Evolutionary conservation across 805 yeast genomes (phyloP).

Genomic region (Torulaspora quercuum): DNA sequence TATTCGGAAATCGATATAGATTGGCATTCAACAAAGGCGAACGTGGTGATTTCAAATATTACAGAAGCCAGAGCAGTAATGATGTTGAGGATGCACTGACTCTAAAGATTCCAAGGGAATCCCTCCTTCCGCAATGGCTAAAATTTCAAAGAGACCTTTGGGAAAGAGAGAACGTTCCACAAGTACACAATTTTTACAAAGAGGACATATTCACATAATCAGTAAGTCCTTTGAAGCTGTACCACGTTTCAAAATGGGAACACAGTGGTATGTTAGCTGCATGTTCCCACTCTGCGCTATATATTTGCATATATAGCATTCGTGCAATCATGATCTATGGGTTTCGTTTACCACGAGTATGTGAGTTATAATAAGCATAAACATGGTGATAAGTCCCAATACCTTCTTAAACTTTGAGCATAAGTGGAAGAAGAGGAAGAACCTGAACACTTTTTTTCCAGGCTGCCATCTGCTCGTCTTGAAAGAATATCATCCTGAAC

Average conservation of each 20-base stretch:
- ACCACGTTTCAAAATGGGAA: constrained; percentile 36
- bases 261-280: constrained; percentile 14
- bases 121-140: constrained; percentile 75
- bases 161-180: constrained; percentile 48
- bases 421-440: background rate
- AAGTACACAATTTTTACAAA: constrained; percentile 35
- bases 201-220: constrained; percentile 31
- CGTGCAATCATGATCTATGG: constrained; percentile 39
- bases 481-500: too few species aligned
- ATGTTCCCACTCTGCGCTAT: constrained; percentile 31
- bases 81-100: constrained; percentile 30
- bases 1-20: constrained; percentile 35
- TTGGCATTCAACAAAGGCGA: constrained; percentile 34
- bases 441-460: background rate
- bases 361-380: constrained; percentile 37
- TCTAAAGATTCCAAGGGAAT: constrained; percentile 57
- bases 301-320: constrained; percentile 12
- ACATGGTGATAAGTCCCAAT: constrained; percentile 47
- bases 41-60: constrained; percentile 37
- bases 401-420: constrained; percentile 4
- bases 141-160: constrained; percentile 57
- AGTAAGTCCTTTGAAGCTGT: constrained; percentile 16
- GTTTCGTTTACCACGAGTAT: constrained; percentile 55
- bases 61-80: constrained; percentile 41
- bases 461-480: too few species aligned